Evolutionary conservation across 345 rosid genomes (phyloP).

Genomic region (Dimocarpus longan): DNA sequence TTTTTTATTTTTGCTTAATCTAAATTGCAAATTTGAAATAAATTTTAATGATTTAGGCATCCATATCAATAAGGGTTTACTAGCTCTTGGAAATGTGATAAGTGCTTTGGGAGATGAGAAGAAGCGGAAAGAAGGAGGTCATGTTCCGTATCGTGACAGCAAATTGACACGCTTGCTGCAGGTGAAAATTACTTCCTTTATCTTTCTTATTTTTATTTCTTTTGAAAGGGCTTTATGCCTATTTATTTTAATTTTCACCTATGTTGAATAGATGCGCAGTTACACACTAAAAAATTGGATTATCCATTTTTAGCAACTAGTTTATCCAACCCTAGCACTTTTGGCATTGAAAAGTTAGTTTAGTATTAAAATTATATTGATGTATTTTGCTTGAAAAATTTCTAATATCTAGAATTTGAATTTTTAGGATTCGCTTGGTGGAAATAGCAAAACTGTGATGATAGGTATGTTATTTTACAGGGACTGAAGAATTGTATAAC

Average conservation of each 20-base stretch:
- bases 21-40: not conserved
- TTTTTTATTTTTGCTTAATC: not conserved
- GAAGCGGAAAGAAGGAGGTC: conserved; percentile 96
- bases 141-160: conserved; percentile 98
- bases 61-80: conserved; percentile 90
- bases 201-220: not conserved
- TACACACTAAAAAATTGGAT: no score
- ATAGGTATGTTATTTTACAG: conserved; percentile 61
- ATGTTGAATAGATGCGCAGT: no score
- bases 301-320: not conserved
- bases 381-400: not conserved
- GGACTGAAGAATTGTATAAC: not conserved
- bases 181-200: conserved; percentile 34
- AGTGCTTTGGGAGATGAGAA: conserved; percentile 96
- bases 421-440: conserved; percentile 91
- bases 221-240: not conserved
- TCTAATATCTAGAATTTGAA: conserved; percentile 22
- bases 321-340: not conserved
- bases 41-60: conserved; percentile 51
- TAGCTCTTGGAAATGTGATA: conserved; percentile 94
- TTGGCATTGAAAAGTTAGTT: not conserved
- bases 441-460: conserved; percentile 99
- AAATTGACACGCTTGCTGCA: conserved; percentile 96
- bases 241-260: not conserved
- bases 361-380: not conserved